phyloP scores from a whole-genome alignment of 2,329 filamentous ascomycete species.

The Fusarium goolgardi region DNA sequence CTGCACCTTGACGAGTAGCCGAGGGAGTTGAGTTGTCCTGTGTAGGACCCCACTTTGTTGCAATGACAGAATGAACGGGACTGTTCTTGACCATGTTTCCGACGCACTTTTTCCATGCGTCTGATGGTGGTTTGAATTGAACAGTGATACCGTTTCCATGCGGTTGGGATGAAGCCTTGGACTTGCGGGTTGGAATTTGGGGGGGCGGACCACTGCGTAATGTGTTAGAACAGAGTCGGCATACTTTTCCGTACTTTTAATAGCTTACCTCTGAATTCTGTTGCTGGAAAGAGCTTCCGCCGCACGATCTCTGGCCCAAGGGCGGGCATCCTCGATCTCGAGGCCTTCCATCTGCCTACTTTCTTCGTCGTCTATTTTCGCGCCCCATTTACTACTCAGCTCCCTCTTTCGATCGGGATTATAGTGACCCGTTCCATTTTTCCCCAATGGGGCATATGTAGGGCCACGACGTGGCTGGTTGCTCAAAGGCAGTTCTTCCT shows the following conservation, averaged over 20 bases:
- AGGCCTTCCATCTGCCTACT: constrained; percentile 41
- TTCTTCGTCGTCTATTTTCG: constrained; percentile 41
- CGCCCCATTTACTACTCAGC: constrained; percentile 28
- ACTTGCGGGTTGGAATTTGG: background rate
- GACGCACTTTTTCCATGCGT: constrained; percentile 32
- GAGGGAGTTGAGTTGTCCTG: background rate
- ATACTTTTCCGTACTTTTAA: background rate
- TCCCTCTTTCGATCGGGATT: background rate
- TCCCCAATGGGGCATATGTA: constrained; percentile 17
- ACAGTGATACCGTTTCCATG: background rate
- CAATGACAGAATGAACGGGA: background rate
- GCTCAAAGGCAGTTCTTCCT: constrained; percentile 45
- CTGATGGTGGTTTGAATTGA: constrained; percentile 26
- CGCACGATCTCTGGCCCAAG: constrained; percentile 35
- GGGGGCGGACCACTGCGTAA: background rate
- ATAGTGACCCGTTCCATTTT: constrained; percentile 28
- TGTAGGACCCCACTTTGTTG: constrained; percentile 18
- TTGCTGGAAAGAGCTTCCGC: background rate
- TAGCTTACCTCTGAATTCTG: constrained; percentile 3
- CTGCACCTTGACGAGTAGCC: background rate
- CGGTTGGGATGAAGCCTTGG: background rate
- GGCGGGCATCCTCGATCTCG: constrained; percentile 29
- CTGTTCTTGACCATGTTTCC: background rate
- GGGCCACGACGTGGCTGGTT: constrained; percentile 10
- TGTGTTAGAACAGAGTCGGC: constrained; percentile 7